Base-by-base conservation (phyloP, 2,329 filamentous ascomycete species). In the Xylaria sp. region DNA sequence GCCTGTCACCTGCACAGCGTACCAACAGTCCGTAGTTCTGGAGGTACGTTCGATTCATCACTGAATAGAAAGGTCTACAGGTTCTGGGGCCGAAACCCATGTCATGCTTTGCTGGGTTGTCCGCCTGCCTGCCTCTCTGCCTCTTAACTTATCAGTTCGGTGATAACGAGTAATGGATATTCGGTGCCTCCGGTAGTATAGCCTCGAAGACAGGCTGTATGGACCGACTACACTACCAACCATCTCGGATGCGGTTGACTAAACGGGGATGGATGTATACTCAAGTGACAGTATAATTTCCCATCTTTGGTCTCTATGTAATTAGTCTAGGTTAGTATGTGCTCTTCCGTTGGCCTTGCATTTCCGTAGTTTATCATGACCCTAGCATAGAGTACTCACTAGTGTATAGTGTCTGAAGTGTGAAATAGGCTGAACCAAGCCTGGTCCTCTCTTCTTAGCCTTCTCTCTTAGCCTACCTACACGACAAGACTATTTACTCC, bases 171-270 rank as follows among this genome's bases (percentile, higher is more conserved):
- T 1, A 57, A 51, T 37, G 37, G 28, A n/a, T 34, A 58, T 46
- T 52, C 25, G n/a, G 48, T 39, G 48, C 54, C 28, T 39, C 9
- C 8, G 10, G 18, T 37, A 44, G 44, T 60, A 15, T 37, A 41
- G 41, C 55, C 55, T 48, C 48, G 18, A 41, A 51, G 48, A 54
- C 25, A 37, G 34, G 25, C 28, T 18, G 6, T 46, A 59, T 46
- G 2, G 5, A 9, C 10, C 37, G 25, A 25, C 41, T 46, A 46
- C 15, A 18, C 46, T 9, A 56, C 20, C 41, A 57, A 39, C n/a
- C 52, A 50, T 39, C n/a, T 50, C 28, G 28, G 23, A 57, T 51
- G 20, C 8, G 52, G 37, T 51, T 28, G n/a, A 64, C 61, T 39
- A 52, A 65, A 51, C 15, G n/a, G 32, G 32, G 28, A 41, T 39